Evolutionary conservation across 2,329 filamentous ascomycete genomes (phyloP).

Genomic region (Clonostachys rhizophaga): DNA sequence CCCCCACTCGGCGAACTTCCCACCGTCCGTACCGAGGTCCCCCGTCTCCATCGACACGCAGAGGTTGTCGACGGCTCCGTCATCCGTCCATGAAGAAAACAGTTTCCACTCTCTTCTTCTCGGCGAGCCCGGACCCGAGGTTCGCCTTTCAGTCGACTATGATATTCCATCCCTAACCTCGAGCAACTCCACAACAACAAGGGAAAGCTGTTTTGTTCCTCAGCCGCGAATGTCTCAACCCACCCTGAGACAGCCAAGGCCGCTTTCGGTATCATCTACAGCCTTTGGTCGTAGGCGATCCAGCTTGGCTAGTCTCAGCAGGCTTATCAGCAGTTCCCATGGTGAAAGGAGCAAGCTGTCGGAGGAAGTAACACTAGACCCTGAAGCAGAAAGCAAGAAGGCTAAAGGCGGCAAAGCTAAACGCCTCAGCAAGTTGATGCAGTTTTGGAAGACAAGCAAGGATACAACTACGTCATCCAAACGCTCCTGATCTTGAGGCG

Average conservation of each 20-base stretch:
- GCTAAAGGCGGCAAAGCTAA: constrained; percentile 59
- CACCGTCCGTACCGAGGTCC: constrained; percentile 63
- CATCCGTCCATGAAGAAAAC: constrained; percentile 67
- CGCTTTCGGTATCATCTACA: constrained; percentile 56
- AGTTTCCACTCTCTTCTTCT: constrained; percentile 67
- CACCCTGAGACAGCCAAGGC: constrained; percentile 49
- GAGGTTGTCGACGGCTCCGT: constrained; percentile 70
- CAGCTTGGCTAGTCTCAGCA: constrained; percentile 72
- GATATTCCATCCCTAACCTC: constrained; percentile 72
- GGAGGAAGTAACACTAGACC: constrained; percentile 57
- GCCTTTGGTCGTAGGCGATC: constrained; percentile 67
- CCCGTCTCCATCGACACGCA: constrained; percentile 67
- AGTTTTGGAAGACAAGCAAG: constrained; percentile 67
- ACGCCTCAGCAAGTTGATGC: constrained; percentile 69
- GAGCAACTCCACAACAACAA: constrained; percentile 72
- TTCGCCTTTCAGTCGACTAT: constrained; percentile 63
- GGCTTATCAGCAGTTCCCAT: constrained; percentile 70
- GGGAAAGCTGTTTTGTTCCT: constrained; percentile 50
- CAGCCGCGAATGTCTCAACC: constrained; percentile 42
- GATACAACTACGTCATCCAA: background rate
- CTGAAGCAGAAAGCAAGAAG: constrained; percentile 49
- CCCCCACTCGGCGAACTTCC: constrained; percentile 59
- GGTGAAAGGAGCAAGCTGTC: constrained; percentile 72
- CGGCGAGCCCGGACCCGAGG: constrained; percentile 69
- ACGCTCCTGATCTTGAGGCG: too few relatives aligned